A percentile compares a stretch with the other conserved stretches of the same genome.
Conservation (phyloP, 768 basidiomycete genomes). For the Tulasnella sp. region DNA sequence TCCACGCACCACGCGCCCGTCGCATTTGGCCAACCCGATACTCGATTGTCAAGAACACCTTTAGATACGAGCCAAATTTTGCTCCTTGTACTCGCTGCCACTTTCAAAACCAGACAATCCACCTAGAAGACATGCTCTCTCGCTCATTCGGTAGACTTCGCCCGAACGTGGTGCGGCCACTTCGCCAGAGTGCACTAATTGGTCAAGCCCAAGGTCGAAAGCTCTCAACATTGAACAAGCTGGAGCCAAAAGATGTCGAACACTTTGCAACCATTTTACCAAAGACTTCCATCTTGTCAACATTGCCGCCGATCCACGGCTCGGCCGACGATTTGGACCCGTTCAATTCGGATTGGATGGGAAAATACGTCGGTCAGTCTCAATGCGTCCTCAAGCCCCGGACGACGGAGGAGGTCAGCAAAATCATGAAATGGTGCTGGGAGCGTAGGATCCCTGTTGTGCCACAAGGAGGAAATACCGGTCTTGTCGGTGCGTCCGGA, state of each 20-base stretch:
- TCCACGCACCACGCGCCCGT: neutral
- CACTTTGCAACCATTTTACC: conserved; percentile 71
- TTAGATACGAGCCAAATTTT: neutral
- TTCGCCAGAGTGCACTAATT: neutral
- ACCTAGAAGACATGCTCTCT: neutral
- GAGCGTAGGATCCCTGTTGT: conserved; percentile 83
- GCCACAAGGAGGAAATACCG: conserved; percentile 98
- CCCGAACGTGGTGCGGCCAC: neutral
- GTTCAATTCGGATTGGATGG: conserved; percentile 96
- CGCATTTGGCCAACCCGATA: neutral
- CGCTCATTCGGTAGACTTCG: conserved; percentile 7
- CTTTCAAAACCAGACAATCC: neutral
- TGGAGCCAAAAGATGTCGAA: conserved; percentile 61
- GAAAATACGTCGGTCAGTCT: conserved; percentile 84
- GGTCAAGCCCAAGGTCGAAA: neutral
- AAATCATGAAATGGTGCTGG: conserved; percentile 86
- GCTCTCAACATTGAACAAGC: conserved; percentile 14
- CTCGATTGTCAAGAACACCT: neutral
- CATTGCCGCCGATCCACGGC: conserved; percentile 52
- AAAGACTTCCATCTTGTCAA: conserved; percentile 66
- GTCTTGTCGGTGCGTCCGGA: conserved; percentile 71
- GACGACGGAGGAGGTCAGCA: conserved; percentile 82
- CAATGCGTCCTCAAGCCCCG: conserved; percentile 88
- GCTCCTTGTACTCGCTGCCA: neutral
- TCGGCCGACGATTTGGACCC: conserved; percentile 65